These are phyloP conservation scores for Cyberlindnera lachancei DNA, from an alignment of 805 yeast genomes.

Conservation along the genomic window DNA sequence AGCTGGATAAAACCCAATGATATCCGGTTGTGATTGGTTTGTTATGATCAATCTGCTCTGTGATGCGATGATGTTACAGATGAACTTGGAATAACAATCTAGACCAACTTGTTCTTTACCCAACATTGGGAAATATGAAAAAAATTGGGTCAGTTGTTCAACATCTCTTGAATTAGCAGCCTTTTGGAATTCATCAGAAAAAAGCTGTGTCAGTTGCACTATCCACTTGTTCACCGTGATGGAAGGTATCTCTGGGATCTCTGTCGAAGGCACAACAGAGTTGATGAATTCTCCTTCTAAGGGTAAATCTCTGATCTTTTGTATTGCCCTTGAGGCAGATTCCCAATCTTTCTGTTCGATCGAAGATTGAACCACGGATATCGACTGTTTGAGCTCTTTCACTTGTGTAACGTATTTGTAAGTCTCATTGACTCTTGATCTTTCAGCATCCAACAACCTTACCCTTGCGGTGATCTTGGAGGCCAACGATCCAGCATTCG, in stretches of 20 bases:
- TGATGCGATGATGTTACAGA: constrained; percentile 75
- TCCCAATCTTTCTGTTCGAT: constrained; percentile 65
- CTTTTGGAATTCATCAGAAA: constrained; percentile 53
- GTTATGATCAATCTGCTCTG: constrained; percentile 65
- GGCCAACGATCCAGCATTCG: constrained; percentile 60
- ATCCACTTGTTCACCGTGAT: constrained; percentile 52
- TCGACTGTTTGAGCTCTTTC: constrained; percentile 55
- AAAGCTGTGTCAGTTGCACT: constrained; percentile 45
- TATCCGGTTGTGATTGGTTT: constrained; percentile 30
- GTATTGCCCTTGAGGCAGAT: constrained; percentile 67
- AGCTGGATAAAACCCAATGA: constrained; percentile 49
- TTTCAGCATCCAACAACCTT: constrained; percentile 61
- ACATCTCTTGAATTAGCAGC: constrained; percentile 67
- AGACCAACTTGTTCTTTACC: constrained; percentile 67
- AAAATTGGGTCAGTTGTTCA: constrained; percentile 64
- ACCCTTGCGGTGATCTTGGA: constrained; percentile 61
- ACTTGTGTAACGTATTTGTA: constrained; percentile 58
- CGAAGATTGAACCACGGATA: constrained; percentile 61
- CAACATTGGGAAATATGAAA: constrained; percentile 82
- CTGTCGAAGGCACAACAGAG: constrained; percentile 78
- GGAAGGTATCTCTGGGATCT: constrained; percentile 73
- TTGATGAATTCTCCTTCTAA: constrained; percentile 66
- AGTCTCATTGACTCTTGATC: constrained; percentile 53
- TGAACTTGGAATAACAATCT: constrained; percentile 75
- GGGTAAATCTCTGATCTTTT: constrained; percentile 47